phyloP scores from a whole-genome alignment of 2,329 filamentous ascomycete species.

The Leptographium flavum region DNA sequence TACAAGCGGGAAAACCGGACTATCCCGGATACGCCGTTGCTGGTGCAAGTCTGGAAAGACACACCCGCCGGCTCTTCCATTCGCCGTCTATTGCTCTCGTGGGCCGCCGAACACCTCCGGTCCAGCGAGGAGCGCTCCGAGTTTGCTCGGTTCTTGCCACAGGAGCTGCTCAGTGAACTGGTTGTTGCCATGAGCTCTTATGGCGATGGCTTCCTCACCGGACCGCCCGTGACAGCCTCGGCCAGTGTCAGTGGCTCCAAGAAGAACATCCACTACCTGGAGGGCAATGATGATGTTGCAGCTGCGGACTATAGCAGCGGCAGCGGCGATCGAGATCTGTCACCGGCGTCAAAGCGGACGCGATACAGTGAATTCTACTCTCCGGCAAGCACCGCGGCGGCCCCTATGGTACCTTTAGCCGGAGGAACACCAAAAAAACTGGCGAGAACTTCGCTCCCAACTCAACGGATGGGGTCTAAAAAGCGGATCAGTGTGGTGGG shows the following conservation, averaged over 20 bases:
- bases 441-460: conserved; percentile 17
- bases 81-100: conserved; percentile 41
- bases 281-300: conserved; percentile 27
- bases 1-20: conserved; percentile 34
- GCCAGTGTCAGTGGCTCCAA: conserved; percentile 12
- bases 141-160: conserved; percentile 45
- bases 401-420: no score
- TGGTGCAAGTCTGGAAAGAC: conserved; percentile 48
- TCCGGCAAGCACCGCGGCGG: background rate
- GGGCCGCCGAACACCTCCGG: conserved; percentile 50
- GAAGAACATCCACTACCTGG: conserved; percentile 36
- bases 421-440: conserved; percentile 10
- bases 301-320: conserved; percentile 3
- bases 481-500: conserved; percentile 11
- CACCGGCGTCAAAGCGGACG: conserved; percentile 22
- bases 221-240: conserved; percentile 1
- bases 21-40: conserved; percentile 43
- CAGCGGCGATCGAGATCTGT: conserved; percentile 13
- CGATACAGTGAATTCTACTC: conserved; percentile 22
- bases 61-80: conserved; percentile 47
- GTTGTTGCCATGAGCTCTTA: conserved; percentile 45
- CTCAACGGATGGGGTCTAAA: background rate
- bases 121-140: conserved; percentile 39
- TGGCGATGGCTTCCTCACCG: conserved; percentile 21
- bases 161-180: conserved; percentile 48